Conservation (phyloP, 495 filamentous ascomycete species). For the Corynascus novoguineensis region DNA sequence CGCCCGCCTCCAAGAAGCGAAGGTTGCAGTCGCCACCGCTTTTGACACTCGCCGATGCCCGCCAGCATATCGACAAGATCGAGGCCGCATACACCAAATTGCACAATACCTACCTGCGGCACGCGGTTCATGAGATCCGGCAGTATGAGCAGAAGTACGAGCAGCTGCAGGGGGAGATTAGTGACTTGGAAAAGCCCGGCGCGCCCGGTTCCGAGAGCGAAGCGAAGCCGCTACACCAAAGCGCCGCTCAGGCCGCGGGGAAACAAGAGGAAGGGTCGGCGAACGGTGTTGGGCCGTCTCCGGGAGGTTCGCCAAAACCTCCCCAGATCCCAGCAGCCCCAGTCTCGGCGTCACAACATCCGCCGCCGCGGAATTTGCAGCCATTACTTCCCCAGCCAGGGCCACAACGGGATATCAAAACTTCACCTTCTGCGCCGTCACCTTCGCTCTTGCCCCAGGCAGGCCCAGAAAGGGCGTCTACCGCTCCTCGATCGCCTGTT, state of each 20-base stretch:
- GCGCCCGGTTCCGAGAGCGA: conserved; percentile 1
- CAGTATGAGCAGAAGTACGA: conserved; percentile 67
- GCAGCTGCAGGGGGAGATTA: conserved; percentile 59
- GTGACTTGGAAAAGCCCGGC: conserved; percentile 51
- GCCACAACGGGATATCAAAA: conserved; percentile 5
- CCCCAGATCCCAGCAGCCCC: conserved; percentile 13
- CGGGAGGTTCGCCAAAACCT: conserved; percentile 13
- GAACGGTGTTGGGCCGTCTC: conserved; percentile 15
- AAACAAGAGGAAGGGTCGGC: background rate
- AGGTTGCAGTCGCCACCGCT: conserved; percentile 63
- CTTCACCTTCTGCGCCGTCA: too few species aligned
- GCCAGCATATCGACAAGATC: conserved; percentile 59
- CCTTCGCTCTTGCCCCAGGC: conserved; percentile 6
- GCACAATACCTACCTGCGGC: conserved; percentile 66
- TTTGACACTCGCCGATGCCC: conserved; percentile 57
- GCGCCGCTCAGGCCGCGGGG: conserved; percentile 8
- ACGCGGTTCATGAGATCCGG: conserved; percentile 61
- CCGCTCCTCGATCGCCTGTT: conserved; percentile 3
- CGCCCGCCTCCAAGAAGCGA: conserved; percentile 61
- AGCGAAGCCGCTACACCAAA: conserved; percentile 36
- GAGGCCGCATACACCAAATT: conserved; percentile 64
- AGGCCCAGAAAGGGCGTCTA: background rate
- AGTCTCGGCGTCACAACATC: conserved; percentile 4
- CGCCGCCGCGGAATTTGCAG: conserved; percentile 14
- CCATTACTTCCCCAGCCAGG: conserved; percentile 14